Conservation (phyloP, 1,139 yeast species). For the Geotrichum europaeum region DNA sequence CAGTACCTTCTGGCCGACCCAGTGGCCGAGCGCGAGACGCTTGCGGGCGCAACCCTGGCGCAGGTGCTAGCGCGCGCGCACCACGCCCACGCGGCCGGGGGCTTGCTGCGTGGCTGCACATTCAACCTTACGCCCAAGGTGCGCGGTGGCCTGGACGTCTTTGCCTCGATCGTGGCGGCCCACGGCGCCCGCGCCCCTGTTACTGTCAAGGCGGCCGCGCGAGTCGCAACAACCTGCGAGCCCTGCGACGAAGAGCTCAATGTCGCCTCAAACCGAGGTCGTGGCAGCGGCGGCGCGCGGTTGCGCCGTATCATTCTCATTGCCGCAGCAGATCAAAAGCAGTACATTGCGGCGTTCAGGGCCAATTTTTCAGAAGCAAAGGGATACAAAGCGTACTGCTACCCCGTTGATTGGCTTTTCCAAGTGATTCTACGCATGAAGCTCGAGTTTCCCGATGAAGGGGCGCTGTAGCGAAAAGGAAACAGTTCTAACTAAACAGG, state of each 20-base stretch:
- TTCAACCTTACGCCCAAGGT: conserved; percentile 35
- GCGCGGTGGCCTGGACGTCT: conserved; percentile 60
- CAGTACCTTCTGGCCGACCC: conserved; percentile 26
- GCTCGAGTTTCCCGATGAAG: conserved; percentile 11
- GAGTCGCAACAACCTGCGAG: conserved; percentile 29
- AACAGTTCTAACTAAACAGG: no score
- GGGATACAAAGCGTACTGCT: conserved; percentile 8
- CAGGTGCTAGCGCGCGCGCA: conserved; percentile 4
- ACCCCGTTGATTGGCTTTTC: conserved; percentile 23
- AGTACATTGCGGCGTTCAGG: conserved; percentile 15
- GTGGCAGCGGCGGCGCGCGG: neutral
- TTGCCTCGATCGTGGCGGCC: conserved; percentile 54
- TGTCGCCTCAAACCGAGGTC: conserved; percentile 7
- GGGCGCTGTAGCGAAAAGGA: neutral
- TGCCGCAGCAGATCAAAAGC: conserved; percentile 17
- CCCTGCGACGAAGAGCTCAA: conserved; percentile 29
- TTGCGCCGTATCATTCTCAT: conserved; percentile 18
- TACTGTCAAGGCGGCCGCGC: conserved; percentile 23
- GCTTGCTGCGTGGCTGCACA: conserved; percentile 8
- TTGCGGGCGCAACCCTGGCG: neutral
- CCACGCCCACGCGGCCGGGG: neutral
- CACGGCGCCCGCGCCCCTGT: conserved; percentile 46
- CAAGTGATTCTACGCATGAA: conserved; percentile 21
- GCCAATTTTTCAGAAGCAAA: conserved; percentile 7
- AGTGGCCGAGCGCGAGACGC: conserved; percentile 22